Base-by-base conservation (phyloP, 2,329 filamentous ascomycete species). In the Amauroascus verrucosus region DNA sequence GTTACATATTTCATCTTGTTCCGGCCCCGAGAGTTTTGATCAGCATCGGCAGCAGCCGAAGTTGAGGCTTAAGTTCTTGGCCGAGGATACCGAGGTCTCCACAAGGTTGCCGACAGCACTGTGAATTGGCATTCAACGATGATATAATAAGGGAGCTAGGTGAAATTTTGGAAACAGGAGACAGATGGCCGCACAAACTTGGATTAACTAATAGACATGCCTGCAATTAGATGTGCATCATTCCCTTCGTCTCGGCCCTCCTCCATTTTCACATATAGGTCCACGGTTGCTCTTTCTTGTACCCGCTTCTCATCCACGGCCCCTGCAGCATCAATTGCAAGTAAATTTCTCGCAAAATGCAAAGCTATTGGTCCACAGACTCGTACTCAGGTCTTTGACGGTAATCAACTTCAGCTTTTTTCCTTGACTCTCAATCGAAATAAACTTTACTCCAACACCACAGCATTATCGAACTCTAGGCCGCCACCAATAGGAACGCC, bases 331-430 rank as follows among this genome's bases (percentile, higher is more conserved):
- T 57, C 64, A 37, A 61, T 70, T 53, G 70, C 71, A 5, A 57
- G 64, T 13, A 63, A 66, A 41, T 76, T 76, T 58, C 65, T 75
- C 16, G 62, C 64, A 6, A 68, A 67, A 49, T 72, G 72, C 47
- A 68, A 72, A 53, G 68, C 69, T 5, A 63, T 67, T 4, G 69
- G 71, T 1, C 70, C 72, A 0, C 68, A 71, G 58, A 65, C 64
- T 3, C 72, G 72, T 43, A 67, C 65, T 2, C 81, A 85, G 60
- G 54, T 74, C 2, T 68, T 85, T 6, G 82, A 85, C 62, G 73
- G 70, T 11, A 84, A 83, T 58, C 82, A 85, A 62, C 68, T 85
- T 0, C 80, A 82, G 55, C 80, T 80, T 43, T 72, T 85, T 8
- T 73, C 75, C 1, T 67, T 83, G 6, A 82, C 81, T 0, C 75